Evolutionary conservation across 2,329 filamentous ascomycete species (phyloP), one percentile per base, ranked within the genome.

Genomic region (Aspergillus ustus): DNA sequence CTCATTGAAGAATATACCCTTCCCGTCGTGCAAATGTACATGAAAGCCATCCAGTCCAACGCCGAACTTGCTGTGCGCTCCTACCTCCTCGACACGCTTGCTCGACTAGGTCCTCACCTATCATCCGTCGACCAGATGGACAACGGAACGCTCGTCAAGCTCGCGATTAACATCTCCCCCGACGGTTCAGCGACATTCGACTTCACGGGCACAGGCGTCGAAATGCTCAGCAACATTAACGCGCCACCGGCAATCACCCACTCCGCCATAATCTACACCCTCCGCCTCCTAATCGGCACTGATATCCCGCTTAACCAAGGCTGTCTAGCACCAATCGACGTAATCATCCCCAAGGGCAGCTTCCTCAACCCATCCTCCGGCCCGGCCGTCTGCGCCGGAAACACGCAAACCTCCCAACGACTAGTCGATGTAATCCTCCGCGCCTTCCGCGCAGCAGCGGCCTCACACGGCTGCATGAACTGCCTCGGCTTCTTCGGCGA

Each of bases 271-370:
- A 94, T 95, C 73, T 96, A 96, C 82, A 92, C 90, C 68, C 82
- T 96, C 15, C 88, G 92, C 48, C 91, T 89, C 69, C 83, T 96
- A 59, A 92, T 96, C 69, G 88, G 85, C 43, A 87, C 91, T 66
- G 91, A 94, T 67, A 93, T 96, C 13, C 92, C 92, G 0, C 84
- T 96, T 4, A 96, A 96, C 78, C 92, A 96, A 77, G 92, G 92
- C 66, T 96, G 92, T 65, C 81, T 95, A 2, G 86, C 87, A 53
- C 91, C 92, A 0, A 91, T 95, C 68, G 83, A 87, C 57, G 89
- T 95, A 70, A 81, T 83, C 48, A 92, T 94, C 55, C 75, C 75
- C 5, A 90, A 91, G 0, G 84, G 86, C 7, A 85, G 86, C 65
- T 90, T 95, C 73, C 84, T 96, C 29, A 89, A 86, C 0, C 92